A percentile compares a stretch with the other conserved stretches of the same genome.
Evolutionary conservation across 805 yeast species (phyloP).

Genomic region (Wickerhamomyces rabaulensis): DNA sequence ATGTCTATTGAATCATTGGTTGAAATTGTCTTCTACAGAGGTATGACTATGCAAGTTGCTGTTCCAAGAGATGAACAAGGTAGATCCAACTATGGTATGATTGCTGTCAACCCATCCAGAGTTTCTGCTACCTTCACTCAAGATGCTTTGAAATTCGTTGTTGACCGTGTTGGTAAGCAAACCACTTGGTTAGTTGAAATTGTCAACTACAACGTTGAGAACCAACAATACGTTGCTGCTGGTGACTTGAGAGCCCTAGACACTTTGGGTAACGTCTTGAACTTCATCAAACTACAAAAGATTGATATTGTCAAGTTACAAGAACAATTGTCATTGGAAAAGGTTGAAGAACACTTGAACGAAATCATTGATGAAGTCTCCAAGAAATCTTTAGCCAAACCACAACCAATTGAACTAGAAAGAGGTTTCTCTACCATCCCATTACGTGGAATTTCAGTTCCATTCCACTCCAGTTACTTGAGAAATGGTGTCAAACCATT

Average conservation of each 20-base stretch:
- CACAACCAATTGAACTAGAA: conserved; percentile 95
- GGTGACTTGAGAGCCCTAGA: conserved; percentile 97
- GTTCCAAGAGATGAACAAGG: conserved; percentile 96
- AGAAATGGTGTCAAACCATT: conserved; percentile 98
- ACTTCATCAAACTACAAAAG: conserved; percentile 90
- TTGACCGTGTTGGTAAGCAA: conserved; percentile 75
- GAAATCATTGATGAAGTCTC: conserved; percentile 88
- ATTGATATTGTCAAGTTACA: conserved; percentile 86
- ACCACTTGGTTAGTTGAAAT: conserved; percentile 95
- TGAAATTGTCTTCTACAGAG: conserved; percentile 98
- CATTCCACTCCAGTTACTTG: conserved; percentile 98
- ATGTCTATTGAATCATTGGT: conserved; percentile 98
- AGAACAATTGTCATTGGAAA: conserved; percentile 75
- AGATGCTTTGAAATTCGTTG: conserved; percentile 91
- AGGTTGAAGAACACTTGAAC: conserved; percentile 81
- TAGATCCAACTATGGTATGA: conserved; percentile 98
- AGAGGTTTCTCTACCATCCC: conserved; percentile 99
- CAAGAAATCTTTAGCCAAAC: conserved; percentile 75
- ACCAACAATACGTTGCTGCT: conserved; percentile 97
- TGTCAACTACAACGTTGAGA: conserved; percentile 97
- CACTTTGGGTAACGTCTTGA: conserved; percentile 86
- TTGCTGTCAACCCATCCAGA: conserved; percentile 96
- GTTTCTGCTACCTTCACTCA: conserved; percentile 84
- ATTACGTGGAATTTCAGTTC: conserved; percentile 97
- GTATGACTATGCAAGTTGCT: conserved; percentile 99